Conservation (phyloP, 108 stramenopile genomes). For the Nitzschia sp. region DNA sequence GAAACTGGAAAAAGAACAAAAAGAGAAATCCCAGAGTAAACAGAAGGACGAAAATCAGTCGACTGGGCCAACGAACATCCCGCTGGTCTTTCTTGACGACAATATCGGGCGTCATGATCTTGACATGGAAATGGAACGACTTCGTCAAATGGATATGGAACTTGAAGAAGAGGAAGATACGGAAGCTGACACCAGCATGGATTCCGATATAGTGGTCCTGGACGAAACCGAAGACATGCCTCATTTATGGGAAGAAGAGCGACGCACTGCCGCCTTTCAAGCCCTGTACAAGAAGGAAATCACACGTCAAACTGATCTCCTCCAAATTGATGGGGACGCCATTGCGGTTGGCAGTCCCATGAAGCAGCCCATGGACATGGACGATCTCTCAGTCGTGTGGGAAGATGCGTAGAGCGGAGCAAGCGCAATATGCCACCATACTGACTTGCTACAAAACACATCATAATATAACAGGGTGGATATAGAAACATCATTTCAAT, state of each 20-base stretch:
- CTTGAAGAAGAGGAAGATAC: conserved; percentile 46
- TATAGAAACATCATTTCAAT: no score
- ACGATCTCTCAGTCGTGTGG: conserved; percentile 16
- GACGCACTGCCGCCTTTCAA: conserved; percentile 67
- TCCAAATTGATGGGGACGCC: conserved; percentile 5
- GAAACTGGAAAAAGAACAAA: conserved; percentile 32
- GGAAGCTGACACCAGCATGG: conserved; percentile 31
- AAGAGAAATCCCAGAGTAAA: conserved; percentile 18
- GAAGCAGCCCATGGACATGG: not conserved
- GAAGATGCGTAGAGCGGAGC: conserved; percentile 24
- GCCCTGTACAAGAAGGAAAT: conserved; percentile 78
- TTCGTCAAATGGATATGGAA: conserved; percentile 37
- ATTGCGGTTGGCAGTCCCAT: conserved; percentile 1
- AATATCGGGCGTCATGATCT: conserved; percentile 65
- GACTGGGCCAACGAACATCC: conserved; percentile 24
- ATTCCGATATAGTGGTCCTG: conserved; percentile 29
- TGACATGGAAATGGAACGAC: conserved; percentile 52
- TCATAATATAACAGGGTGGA: no score
- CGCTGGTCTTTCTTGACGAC: conserved; percentile 60
- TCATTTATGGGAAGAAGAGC: conserved; percentile 60
- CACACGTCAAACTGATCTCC: conserved; percentile 46
- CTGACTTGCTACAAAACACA: not conserved
- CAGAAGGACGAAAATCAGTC: conserved; percentile 1
- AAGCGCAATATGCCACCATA: not conserved
- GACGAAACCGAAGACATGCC: conserved; percentile 62